These are phyloP conservation scores for Exophiala sp. DNA, from an alignment of 2,329 filamentous ascomycete genomes.

Conservation along the genomic window DNA sequence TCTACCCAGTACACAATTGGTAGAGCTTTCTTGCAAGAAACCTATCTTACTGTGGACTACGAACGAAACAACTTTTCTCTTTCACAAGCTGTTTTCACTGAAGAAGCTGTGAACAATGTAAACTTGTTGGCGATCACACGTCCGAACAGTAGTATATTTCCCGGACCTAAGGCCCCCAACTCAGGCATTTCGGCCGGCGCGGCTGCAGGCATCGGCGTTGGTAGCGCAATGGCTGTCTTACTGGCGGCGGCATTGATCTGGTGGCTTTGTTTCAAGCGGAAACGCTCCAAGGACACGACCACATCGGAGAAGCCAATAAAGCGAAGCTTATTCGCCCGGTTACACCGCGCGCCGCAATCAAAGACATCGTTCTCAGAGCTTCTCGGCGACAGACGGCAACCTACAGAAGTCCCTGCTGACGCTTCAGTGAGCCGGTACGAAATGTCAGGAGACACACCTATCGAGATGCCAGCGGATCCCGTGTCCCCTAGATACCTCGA, in stretches of 20 bases:
- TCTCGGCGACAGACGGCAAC: slow-evolving; percentile 28
- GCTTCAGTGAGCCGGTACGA: slow-evolving; percentile 26
- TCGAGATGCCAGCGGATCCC: slow-evolving; percentile 28
- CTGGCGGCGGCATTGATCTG: slow-evolving; percentile 21
- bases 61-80: slow-evolving; percentile 37
- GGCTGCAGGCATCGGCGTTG: slow-evolving; percentile 31
- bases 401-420: slow-evolving; percentile 30
- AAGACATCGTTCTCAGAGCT: slow-evolving; percentile 28
- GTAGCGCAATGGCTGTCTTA: slow-evolving; percentile 23
- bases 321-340: slow-evolving; percentile 15
- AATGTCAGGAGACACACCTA: slow-evolving; percentile 19
- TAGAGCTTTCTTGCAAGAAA: slow-evolving; percentile 42
- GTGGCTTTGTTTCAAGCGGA: slow-evolving; percentile 20
- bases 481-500: slow-evolving; percentile 24
- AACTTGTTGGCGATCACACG: slow-evolving; percentile 28
- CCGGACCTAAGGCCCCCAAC: slow-evolving; percentile 8
- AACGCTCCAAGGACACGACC: neutral
- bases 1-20: slow-evolving; percentile 37
- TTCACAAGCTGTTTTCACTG: slow-evolving; percentile 33
- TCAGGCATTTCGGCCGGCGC: slow-evolving; percentile 30
- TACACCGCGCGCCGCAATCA: slow-evolving; percentile 17
- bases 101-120: slow-evolving; percentile 55
- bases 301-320: slow-evolving; percentile 16
- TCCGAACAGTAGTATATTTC: slow-evolving; percentile 24
- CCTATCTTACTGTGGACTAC: slow-evolving; percentile 38